Base-by-base conservation (phyloP, 2,329 filamentous ascomycete species). In the Ophiosphaerella herpotricha region DNA sequence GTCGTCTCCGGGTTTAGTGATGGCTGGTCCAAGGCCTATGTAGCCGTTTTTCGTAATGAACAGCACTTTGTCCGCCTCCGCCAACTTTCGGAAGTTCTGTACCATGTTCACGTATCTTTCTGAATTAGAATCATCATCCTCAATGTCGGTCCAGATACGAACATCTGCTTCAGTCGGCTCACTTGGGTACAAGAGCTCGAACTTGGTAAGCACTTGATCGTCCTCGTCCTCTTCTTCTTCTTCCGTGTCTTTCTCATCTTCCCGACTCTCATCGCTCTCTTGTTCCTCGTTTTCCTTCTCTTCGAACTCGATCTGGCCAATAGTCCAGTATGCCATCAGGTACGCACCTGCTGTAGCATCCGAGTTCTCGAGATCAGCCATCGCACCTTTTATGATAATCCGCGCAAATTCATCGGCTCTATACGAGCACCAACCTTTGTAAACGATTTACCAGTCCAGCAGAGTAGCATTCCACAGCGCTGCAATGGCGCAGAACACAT, bases 351-450 rank as follows among this genome's bases (percentile, higher is more conserved):
- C 1, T 4, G 14, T 26, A 26, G 39, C n/a, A 31, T 23, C 14
- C 23, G 41, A 39, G 11, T 26, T 24, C 12, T 32, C 37, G 11
- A 26, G 21, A 7, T 12, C 2, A 12, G 11, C 8, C 16, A 23
- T 11, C 12, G 11, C 34, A 11, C 40, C 42, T 6, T 26, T 14
- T 2, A 36, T 36, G 4, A 41, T 21, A 3, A 31, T 18, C 14
- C 12, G 39, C 8, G 41, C 47, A 11, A 50, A 50, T n/a, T 36
- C 47, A 26, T 50, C 47, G 7, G 14, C 47, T 2, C 44, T 18
- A 12, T 45, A 18, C 6, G 47, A 9, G 32, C 45, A 45, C 13
- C 41, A 13, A 11, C 40, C 45, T 18, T 16, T 7, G 14, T 8
- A 29, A 12, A 9, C 7, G 8, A 39, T 7, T 24, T 34, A 35